Conservation (phyloP, 2,329 filamentous ascomycete species). For the Aquanectria penicillioides region DNA sequence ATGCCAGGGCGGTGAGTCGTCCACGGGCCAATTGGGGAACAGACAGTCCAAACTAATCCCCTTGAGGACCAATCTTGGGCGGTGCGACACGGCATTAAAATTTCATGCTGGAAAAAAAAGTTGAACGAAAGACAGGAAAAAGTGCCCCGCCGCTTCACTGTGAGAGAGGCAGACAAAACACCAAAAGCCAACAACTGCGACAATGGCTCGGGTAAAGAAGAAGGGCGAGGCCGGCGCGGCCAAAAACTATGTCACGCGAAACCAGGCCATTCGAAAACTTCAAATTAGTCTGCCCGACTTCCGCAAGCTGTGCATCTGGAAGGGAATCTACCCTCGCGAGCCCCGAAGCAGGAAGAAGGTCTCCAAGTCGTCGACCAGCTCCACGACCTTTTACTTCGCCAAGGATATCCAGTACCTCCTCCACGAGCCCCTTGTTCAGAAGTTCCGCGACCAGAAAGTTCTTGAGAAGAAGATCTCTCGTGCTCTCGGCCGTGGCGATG, state of each 20-base stretch:
- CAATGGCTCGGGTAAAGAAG: conserved; percentile 85
- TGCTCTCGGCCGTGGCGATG: conserved; percentile 90
- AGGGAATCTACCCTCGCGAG: conserved; percentile 98
- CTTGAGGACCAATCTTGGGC: conserved; percentile 27
- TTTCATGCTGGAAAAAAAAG: conserved; percentile 44
- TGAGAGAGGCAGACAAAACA: conserved; percentile 29
- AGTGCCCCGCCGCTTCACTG: conserved; percentile 47
- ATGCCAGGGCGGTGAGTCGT: conserved; percentile 38
- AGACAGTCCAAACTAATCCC: conserved; percentile 21
- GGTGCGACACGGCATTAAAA: conserved; percentile 49
- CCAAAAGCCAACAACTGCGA: conserved; percentile 36
- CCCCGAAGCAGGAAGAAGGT: conserved; percentile 97
- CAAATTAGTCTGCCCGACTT: conserved; percentile 98
- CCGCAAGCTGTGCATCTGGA: conserved; percentile 98
- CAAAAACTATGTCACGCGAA: conserved; percentile 98
- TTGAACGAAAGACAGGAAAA: conserved; percentile 46
- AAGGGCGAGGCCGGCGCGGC: conserved; percentile 92
- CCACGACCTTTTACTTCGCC: conserved; percentile 90
- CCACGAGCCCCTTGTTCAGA: conserved; percentile 91
- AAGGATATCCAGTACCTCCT: conserved; percentile 99
- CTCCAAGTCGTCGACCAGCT: conserved; percentile 86
- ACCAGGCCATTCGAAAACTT: conserved; percentile 96
- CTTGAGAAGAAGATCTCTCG: conserved; percentile 97
- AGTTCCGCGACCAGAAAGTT: conserved; percentile 96
- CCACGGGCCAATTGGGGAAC: conserved; percentile 9